phyloP scores from a whole-genome alignment of 148 eudicot genomes.

The Beta vulgaris region DNA sequence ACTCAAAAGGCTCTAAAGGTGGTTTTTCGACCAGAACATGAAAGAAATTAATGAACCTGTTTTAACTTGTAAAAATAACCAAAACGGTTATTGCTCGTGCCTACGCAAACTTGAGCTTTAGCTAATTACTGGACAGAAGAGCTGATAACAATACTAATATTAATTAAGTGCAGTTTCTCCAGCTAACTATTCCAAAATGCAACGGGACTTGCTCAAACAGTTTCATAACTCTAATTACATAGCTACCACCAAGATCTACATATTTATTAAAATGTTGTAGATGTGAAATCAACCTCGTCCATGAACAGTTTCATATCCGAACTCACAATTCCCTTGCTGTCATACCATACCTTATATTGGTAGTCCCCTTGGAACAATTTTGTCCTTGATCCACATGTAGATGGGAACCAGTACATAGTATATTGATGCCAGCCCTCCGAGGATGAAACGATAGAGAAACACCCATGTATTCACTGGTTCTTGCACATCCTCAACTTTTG shows the following conservation, averaged over 20 bases:
- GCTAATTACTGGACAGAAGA: neutral
- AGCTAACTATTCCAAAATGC: slow-evolving; percentile 19
- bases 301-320: neutral
- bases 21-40: too few relatives aligned
- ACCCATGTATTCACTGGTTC: slow-evolving; percentile 64
- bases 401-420: slow-evolving; percentile 71
- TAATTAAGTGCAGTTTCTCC: neutral
- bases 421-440: slow-evolving; percentile 62
- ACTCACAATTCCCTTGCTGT: slow-evolving; percentile 3
- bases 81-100: neutral
- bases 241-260: slow-evolving; percentile 19
- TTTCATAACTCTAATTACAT: slow-evolving; percentile 17
- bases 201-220: neutral
- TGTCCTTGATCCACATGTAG: slow-evolving; percentile 95
- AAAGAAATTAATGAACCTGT: too few relatives aligned
- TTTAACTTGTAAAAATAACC: too few relatives aligned
- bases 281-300: slow-evolving; percentile 2
- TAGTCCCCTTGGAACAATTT: slow-evolving; percentile 61
- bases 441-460: slow-evolving; percentile 59
- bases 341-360: slow-evolving; percentile 44
- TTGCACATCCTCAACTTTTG: slow-evolving; percentile 68
- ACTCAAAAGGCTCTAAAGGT: too few relatives aligned
- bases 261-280: neutral
- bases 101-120: neutral
- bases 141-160: neutral